Base-by-base conservation (phyloP, 2,329 filamentous ascomycete genomes). In the Aspergillus ochraceus region DNA sequence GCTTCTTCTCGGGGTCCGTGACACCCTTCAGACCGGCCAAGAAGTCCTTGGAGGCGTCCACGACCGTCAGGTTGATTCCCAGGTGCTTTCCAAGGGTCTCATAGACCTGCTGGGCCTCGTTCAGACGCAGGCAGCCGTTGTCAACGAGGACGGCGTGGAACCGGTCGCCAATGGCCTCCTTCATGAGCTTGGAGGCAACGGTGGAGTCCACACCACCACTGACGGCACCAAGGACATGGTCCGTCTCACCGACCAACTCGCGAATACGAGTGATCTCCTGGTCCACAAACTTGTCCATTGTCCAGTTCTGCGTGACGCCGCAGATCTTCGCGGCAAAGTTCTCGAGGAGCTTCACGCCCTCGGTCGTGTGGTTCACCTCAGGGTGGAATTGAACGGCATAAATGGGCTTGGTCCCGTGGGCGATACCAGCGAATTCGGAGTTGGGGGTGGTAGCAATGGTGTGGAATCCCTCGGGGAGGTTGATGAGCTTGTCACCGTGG, bases 291-390 rank as follows among this genome's bases (percentile, higher is more conserved):
- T 90, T 87, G 59, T 81, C 82, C 93, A 97, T 97, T 3, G 84
- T 88, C 94, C 94, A 98, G 72, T 91, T 85, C 60, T 87, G 84
- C 60, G 83, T 78, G 4, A 90, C 91, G 30, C 86, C 84, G 77
- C 93, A 98, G 64, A 98, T 96, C 20, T 85, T 82, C 60, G 96
- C 83, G 12, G 87, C 88, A 71, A 97, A 98, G 82, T 98, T 98
- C 72, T 84, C 79, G 49, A 97, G 81, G 5, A 97, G 72, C 29
- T 89, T 80, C 10, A 74, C 88, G 36, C 93, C 92, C 58, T 84
- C 81, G 9, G 85, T 70, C 6, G 71, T 74, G 64, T 74, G 60
- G 10, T 26, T 88, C 57, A 97, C 84, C 74, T 97, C 93, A 1
- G 93, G 92, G 76, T 97, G 93, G 75, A 97, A 94, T 73, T 97